Evolutionary conservation across 2,329 filamentous ascomycete species (phyloP).

Genomic region (Cytospora piceae): DNA sequence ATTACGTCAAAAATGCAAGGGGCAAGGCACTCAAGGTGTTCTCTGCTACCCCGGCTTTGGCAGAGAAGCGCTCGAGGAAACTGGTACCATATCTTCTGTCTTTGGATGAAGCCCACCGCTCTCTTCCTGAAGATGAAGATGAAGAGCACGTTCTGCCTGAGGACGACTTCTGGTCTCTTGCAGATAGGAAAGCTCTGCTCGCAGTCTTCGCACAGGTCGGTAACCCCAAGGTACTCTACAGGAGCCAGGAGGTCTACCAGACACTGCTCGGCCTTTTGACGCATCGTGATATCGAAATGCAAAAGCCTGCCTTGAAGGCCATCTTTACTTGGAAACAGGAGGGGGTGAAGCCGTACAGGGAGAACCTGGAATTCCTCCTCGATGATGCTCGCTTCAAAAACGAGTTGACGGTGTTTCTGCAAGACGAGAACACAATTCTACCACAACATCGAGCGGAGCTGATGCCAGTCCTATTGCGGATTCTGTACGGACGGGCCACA

Average conservation of each 20-base stretch:
- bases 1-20: constrained; percentile 62
- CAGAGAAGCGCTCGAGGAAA: constrained; percentile 82
- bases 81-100: constrained; percentile 84
- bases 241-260: constrained; percentile 73
- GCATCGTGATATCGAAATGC: constrained; percentile 89
- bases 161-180: constrained; percentile 65
- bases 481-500: constrained; percentile 89
- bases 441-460: constrained; percentile 72
- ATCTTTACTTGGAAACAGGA: constrained; percentile 88
- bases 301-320: constrained; percentile 81
- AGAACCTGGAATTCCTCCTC: constrained; percentile 82
- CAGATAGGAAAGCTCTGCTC: constrained; percentile 83
- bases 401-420: constrained; percentile 87
- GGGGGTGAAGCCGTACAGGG: constrained; percentile 75
- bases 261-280: constrained; percentile 75
- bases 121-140: constrained; percentile 42
- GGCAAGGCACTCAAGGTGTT: constrained; percentile 81
- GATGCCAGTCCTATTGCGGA: constrained; percentile 82
- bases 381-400: constrained; percentile 93
- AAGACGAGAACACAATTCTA: constrained; percentile 73
- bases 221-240: constrained; percentile 85
- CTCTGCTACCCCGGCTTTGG: constrained; percentile 71
- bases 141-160: constrained; percentile 47
- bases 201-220: constrained; percentile 80
- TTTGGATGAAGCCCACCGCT: constrained; percentile 68